A percentile compares a stretch with the other conserved stretches of the same genome.
phyloP scores from a whole-genome alignment of 1,284 basidiomycete genomes.

The Fistulina hepatica region DNA sequence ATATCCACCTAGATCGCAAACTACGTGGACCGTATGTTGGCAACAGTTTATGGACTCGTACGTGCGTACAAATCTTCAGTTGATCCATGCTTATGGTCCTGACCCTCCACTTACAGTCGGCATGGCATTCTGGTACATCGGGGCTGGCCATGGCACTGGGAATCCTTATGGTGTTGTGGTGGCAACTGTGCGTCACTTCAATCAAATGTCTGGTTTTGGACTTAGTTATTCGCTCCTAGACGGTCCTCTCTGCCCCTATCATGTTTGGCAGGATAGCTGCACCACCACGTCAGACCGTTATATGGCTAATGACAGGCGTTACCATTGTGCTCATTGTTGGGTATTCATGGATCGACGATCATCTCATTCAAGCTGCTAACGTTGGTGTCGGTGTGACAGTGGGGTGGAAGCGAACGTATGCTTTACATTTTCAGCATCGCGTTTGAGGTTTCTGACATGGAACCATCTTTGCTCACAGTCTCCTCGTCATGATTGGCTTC shows the following conservation, averaged over 20 bases:
- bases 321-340: constrained; percentile 31
- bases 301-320: constrained; percentile 27
- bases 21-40: constrained; percentile 24
- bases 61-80: no score
- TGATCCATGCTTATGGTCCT: constrained; percentile 15
- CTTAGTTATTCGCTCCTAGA: constrained; percentile 14
- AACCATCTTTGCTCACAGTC: constrained; percentile 14
- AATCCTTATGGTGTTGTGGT: constrained; percentile 31
- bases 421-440: constrained; percentile 8
- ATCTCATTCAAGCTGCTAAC: constrained; percentile 19
- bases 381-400: constrained; percentile 26
- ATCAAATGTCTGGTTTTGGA: neutral
- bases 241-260: constrained; percentile 25
- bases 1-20: constrained; percentile 27
- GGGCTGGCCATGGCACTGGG: constrained; percentile 24
- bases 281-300: constrained; percentile 22
- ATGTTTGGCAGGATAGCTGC: constrained; percentile 23
- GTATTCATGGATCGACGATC: constrained; percentile 30
- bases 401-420: constrained; percentile 33
- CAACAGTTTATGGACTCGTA: constrained; percentile 26
- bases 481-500: constrained; percentile 33
- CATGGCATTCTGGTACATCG: constrained; percentile 32
- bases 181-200: constrained; percentile 23
- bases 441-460: constrained; percentile 1
- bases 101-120: no score